phyloP scores from a whole-genome alignment of 768 basidiomycete genomes.

The Rhodotorula graminis region DNA sequence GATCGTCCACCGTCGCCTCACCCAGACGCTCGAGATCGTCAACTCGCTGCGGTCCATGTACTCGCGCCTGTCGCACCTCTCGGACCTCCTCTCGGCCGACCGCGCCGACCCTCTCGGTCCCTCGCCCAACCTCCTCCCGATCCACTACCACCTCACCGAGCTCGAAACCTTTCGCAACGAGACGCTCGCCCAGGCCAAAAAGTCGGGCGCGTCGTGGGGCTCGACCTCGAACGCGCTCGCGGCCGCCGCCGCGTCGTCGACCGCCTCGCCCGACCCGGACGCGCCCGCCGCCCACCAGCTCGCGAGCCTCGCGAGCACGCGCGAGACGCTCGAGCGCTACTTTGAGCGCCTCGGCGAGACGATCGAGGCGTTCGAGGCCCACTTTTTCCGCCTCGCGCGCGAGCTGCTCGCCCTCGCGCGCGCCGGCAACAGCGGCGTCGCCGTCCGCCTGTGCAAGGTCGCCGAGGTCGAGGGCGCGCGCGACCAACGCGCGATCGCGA shows the following conservation, averaged over 20 bases:
- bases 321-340: slow-evolving; percentile 54
- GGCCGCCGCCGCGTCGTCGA: neutral
- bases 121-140: slow-evolving; percentile 77
- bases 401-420: slow-evolving; percentile 75
- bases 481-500: slow-evolving; percentile 93
- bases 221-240: neutral
- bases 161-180: slow-evolving; percentile 91
- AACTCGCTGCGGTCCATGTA: slow-evolving; percentile 90
- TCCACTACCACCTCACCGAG: slow-evolving; percentile 86
- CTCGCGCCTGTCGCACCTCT: slow-evolving; percentile 69
- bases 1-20: slow-evolving; percentile 88
- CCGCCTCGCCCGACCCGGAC: neutral
- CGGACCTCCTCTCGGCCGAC: slow-evolving; percentile 70
- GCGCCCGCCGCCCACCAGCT: slow-evolving; percentile 61
- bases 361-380: slow-evolving; percentile 75
- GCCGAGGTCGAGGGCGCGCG: slow-evolving; percentile 86
- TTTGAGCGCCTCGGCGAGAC: slow-evolving; percentile 80
- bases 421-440: slow-evolving; percentile 72
- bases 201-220: slow-evolving; percentile 45
- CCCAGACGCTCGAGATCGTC: slow-evolving; percentile 92
- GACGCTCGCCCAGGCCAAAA: slow-evolving; percentile 87
- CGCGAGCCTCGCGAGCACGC: slow-evolving; percentile 49
- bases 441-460: slow-evolving; percentile 88
- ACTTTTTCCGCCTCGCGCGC: slow-evolving; percentile 69
- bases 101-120: slow-evolving; percentile 74